Evolutionary conservation across 2,329 filamentous ascomycete species (phyloP).

Genomic region (Talaromyces sp.): DNA sequence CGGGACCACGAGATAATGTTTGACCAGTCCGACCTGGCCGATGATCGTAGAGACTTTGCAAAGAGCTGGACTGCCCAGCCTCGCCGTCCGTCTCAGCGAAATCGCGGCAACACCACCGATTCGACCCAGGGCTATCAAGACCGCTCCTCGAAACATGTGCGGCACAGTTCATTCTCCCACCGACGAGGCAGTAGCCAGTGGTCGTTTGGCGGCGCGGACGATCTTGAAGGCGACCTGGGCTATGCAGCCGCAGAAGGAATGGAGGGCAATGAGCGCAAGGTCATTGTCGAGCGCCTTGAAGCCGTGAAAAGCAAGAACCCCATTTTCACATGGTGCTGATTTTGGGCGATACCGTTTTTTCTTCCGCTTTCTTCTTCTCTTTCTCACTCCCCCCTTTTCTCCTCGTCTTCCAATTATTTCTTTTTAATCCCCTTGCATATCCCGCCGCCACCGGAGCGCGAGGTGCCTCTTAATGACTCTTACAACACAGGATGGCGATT

Average conservation of each 20-base stretch:
- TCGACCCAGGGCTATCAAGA: conserved; percentile 13
- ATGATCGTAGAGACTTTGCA: conserved; percentile 32
- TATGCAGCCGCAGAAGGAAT: conserved; percentile 92
- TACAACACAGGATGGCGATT: conserved; percentile 1
- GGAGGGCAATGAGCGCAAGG: conserved; percentile 85
- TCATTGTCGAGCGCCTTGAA: conserved; percentile 94
- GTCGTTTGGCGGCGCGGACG: conserved; percentile 57
- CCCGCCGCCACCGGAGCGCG: background rate
- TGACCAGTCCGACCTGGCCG: conserved; percentile 20
- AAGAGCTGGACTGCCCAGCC: conserved; percentile 33
- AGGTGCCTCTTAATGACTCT: conserved; percentile 1
- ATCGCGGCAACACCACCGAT: conserved; percentile 18
- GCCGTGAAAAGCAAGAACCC: conserved; percentile 93
- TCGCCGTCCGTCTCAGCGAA: conserved; percentile 18
- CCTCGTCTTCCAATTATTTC: conserved; percentile 11
- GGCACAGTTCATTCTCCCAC: conserved; percentile 37
- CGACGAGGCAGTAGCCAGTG: conserved; percentile 33
- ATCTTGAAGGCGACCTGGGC: conserved; percentile 85
- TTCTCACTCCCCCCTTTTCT: background rate
- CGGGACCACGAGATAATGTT: conserved; percentile 29
- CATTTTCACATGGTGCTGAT: conserved; percentile 92
- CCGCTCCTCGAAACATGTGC: conserved; percentile 18
- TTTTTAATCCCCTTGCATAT: background rate
- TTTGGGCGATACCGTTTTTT: background rate
- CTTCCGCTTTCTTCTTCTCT: background rate